These are phyloP conservation scores for Inga leiocalycina DNA, from an alignment of 306 rosid species.

Conservation along the genomic window DNA sequence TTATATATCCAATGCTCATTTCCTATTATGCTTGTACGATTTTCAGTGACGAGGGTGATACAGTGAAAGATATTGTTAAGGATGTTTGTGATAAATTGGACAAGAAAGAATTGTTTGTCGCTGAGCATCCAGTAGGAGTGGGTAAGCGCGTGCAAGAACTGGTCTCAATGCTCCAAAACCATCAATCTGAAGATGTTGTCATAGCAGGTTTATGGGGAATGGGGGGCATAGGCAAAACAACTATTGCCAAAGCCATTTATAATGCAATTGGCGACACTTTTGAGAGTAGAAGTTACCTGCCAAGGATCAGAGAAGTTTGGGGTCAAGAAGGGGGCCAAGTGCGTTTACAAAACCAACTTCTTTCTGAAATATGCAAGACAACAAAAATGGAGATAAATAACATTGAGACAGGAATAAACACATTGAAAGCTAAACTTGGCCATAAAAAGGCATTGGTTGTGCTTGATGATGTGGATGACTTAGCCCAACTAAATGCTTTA, in stretches of 20 bases:
- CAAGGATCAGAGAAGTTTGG: neutral
- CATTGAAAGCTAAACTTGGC: neutral
- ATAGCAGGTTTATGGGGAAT: neutral
- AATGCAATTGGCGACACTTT: neutral
- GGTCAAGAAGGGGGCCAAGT: neutral
- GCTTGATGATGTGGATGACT: neutral
- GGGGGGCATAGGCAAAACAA: neutral
- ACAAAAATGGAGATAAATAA: neutral
- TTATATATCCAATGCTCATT: neutral
- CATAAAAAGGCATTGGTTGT: neutral
- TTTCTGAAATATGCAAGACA: neutral
- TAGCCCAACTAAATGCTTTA: neutral
- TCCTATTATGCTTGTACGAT: neutral
- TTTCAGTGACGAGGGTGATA: neutral
- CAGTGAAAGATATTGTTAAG: neutral
- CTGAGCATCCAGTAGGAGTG: neutral
- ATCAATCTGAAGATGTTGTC: neutral
- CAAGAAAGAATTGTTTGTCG: neutral
- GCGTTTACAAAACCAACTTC: neutral
- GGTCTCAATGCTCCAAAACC: neutral
- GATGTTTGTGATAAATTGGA: neutral
- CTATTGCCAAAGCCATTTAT: conserved; percentile 4
- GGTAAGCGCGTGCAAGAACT: neutral
- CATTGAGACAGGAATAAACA: neutral
- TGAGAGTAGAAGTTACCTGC: neutral